A percentile compares a stretch with the other conserved stretches of the same genome.
Evolutionary conservation across 441 rosid species (phyloP).

Genomic region (Adansonia gregorii): DNA sequence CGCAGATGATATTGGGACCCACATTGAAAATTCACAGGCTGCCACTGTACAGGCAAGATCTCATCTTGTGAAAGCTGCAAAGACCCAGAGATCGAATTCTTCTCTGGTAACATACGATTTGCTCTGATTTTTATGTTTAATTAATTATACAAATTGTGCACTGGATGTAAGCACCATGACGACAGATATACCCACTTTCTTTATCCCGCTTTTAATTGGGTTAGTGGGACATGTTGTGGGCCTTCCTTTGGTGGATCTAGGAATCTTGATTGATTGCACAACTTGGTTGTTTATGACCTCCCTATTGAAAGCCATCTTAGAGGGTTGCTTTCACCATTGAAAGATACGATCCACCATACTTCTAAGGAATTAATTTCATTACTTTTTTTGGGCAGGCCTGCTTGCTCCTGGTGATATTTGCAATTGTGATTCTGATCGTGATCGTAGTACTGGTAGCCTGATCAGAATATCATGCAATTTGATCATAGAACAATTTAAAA

Average conservation of each 20-base stretch:
- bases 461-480: conserved; percentile 26
- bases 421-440: conserved; percentile 79
- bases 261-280: conserved; percentile 8
- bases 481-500: background rate
- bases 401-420: conserved; percentile 90
- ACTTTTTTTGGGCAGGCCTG: conserved; percentile 57
- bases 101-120: conserved; percentile 62
- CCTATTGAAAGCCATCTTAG: background rate
- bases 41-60: conserved; percentile 62
- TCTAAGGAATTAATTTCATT: background rate
- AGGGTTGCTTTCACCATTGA: background rate
- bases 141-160: background rate
- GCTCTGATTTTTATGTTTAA: background rate
- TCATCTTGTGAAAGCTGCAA: conserved; percentile 69
- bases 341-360: background rate
- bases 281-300: background rate
- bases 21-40: conserved; percentile 60
- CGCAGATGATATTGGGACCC: conserved; percentile 73
- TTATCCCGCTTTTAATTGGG: background rate
- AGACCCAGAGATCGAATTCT: conserved; percentile 77
- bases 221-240: background rate
- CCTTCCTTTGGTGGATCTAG: conserved; percentile 1
- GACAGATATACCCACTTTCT: background rate
- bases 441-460: conserved; percentile 73
- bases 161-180: background rate